Evolutionary conservation across 139 green algal species (phyloP).

Genomic region (Spirogloea muscicola): DNA sequence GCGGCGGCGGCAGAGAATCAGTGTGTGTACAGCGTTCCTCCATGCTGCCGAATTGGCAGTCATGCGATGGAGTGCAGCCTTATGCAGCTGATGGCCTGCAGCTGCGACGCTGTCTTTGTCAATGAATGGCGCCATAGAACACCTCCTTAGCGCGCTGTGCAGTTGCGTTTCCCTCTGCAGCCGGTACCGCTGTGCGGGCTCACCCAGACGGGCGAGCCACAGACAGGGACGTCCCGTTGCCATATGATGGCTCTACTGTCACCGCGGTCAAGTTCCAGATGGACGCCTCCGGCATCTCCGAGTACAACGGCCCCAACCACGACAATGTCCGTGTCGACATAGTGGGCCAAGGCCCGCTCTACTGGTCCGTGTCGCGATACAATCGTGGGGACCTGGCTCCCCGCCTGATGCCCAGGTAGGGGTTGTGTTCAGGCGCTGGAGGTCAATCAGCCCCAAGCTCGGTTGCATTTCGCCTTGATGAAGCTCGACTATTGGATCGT

Average conservation of each 20-base stretch:
- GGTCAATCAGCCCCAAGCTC: no score
- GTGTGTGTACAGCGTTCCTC: no score
- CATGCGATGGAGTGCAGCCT: no score
- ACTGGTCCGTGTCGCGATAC: conserved; percentile 27
- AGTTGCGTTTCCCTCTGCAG: neutral
- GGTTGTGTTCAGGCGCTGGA: no score
- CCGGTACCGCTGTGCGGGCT: neutral
- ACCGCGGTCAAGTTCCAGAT: conserved; percentile 26
- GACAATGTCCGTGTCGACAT: conserved; percentile 45
- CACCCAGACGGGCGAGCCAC: no score
- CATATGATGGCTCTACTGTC: conserved; percentile 14
- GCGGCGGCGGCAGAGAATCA: no score
- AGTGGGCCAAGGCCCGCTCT: conserved; percentile 26
- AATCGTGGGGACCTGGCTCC: conserved; percentile 38
- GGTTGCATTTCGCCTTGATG: neutral
- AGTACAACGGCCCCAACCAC: conserved; percentile 23
- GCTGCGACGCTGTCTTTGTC: neutral
- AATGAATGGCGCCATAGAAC: neutral
- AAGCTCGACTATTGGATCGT: neutral
- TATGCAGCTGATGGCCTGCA: neutral
- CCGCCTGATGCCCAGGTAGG: conserved; percentile 20
- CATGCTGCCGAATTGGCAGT: no score
- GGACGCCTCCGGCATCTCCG: conserved; percentile 21
- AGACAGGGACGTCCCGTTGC: conserved; percentile 17
- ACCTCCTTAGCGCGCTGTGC: neutral